phyloP scores from a whole-genome alignment of 108 stramenopile genomes.

The Nannochloropsis gaditana region DNA sequence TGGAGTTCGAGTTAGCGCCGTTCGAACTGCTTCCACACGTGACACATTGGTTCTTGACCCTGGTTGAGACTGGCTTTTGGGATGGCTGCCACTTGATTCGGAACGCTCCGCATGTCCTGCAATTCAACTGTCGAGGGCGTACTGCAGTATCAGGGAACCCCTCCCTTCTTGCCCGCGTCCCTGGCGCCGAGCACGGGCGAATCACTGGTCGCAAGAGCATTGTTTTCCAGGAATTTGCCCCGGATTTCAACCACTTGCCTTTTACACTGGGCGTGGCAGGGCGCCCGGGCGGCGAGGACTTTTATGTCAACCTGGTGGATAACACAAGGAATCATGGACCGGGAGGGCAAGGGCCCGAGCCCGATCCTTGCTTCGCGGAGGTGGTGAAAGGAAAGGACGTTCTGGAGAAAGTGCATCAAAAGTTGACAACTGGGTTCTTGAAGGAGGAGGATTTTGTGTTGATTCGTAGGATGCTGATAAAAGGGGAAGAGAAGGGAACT shows the following conservation, averaged over 20 bases:
- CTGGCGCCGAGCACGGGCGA: not conserved
- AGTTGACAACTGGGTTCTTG: not conserved
- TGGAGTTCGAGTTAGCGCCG: not conserved
- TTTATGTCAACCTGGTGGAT: constrained; percentile 78
- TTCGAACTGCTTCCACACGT: not conserved
- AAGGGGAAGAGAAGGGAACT: not conserved
- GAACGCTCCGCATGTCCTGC: not conserved
- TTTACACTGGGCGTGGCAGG: constrained; percentile 56
- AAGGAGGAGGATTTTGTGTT: not conserved
- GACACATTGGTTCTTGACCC: not conserved
- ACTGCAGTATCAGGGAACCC: not conserved
- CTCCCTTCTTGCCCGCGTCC: not conserved
- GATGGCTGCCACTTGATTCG: constrained; percentile 12
- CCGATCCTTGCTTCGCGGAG: constrained; percentile 77
- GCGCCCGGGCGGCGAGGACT: constrained; percentile 80
- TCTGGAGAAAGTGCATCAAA: constrained; percentile 40
- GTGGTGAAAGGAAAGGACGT: constrained; percentile 35
- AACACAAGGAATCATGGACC: constrained; percentile 76
- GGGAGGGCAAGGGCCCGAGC: constrained; percentile 71
- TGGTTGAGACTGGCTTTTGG: constrained; percentile 13
- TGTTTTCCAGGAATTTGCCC: constrained; percentile 17
- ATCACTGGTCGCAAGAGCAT: not conserved
- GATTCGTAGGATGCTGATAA: not conserved
- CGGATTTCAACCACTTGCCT: constrained; percentile 11
- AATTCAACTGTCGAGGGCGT: not conserved